Conservation (phyloP, 495 filamentous ascomycete species). For the Penicillium alfredii region DNA sequence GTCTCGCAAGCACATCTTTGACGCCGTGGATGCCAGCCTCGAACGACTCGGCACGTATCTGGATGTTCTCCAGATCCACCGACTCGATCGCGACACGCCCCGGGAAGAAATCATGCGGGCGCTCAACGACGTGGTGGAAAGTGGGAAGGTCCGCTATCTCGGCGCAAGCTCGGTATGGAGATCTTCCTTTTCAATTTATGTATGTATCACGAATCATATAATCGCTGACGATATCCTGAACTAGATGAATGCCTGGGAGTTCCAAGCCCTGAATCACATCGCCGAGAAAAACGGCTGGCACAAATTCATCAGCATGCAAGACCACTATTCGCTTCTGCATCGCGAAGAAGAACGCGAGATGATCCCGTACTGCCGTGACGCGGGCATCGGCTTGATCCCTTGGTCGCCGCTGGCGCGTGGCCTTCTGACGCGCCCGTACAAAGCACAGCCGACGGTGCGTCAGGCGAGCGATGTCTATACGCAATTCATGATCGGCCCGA, state of each 20-base stretch:
- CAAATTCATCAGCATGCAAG: constrained; percentile 47
- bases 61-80: constrained; percentile 48
- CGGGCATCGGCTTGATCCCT: constrained; percentile 57
- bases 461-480: constrained; percentile 24
- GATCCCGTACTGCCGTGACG: constrained; percentile 54
- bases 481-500: constrained; percentile 9
- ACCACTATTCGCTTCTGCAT: constrained; percentile 44
- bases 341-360: constrained; percentile 52
- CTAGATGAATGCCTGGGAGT: constrained; percentile 43
- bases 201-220: too few relatives aligned
- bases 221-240: neutral
- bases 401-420: constrained; percentile 48
- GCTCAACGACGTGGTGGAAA: constrained; percentile 43
- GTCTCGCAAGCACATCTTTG: constrained; percentile 44
- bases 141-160: constrained; percentile 38
- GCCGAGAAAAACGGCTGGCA: constrained; percentile 42
- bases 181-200: neutral
- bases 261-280: constrained; percentile 41
- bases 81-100: constrained; percentile 38
- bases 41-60: constrained; percentile 47
- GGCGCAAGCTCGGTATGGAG: constrained; percentile 22
- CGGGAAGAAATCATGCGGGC: constrained; percentile 48
- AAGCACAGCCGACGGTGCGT: constrained; percentile 20
- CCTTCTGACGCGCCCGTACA: constrained; percentile 28
- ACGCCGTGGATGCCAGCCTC: constrained; percentile 44